phyloP scores from a whole-genome alignment of 805 yeast genomes.

The Hanseniaspora lindneri region DNA sequence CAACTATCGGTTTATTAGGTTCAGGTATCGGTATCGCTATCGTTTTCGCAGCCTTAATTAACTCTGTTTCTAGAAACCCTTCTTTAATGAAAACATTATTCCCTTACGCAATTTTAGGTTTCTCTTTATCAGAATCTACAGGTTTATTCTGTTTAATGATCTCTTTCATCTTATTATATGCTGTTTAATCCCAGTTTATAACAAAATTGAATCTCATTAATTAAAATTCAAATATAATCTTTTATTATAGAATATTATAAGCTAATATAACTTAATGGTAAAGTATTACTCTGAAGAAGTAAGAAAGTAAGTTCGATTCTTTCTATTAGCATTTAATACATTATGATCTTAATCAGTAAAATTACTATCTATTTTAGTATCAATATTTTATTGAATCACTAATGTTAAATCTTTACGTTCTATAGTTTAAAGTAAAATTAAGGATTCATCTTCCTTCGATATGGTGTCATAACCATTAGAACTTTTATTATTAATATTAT shows the following conservation, averaged over 20 bases:
- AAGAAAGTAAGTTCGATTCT: conserved; percentile 9
- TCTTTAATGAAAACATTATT: conserved; percentile 11
- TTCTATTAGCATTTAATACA: not conserved
- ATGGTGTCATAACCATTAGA: not conserved
- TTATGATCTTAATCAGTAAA: no score
- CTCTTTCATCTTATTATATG: conserved; percentile 16
- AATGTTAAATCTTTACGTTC: no score
- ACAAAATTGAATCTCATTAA: no score
- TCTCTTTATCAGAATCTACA: conserved; percentile 15
- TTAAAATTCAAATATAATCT: no score
- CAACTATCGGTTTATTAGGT: conserved; percentile 15
- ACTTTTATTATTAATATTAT: no score
- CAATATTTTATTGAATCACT: no score
- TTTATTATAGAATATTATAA: no score
- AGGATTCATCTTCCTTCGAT: not conserved
- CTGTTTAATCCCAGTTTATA: conserved; percentile 16
- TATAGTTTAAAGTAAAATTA: conserved; percentile 4
- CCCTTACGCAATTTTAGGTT: conserved; percentile 17
- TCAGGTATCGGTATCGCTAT: conserved; percentile 16
- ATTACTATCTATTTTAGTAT: no score
- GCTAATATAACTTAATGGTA: conserved; percentile 16
- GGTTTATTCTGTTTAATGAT: conserved; percentile 17
- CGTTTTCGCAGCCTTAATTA: conserved; percentile 16
- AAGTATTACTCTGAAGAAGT: conserved; percentile 5
- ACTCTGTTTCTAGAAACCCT: conserved; percentile 17